Evolutionary conservation across 2,329 filamentous ascomycete genomes (phyloP).

Genomic region (Coniella lustricola): DNA sequence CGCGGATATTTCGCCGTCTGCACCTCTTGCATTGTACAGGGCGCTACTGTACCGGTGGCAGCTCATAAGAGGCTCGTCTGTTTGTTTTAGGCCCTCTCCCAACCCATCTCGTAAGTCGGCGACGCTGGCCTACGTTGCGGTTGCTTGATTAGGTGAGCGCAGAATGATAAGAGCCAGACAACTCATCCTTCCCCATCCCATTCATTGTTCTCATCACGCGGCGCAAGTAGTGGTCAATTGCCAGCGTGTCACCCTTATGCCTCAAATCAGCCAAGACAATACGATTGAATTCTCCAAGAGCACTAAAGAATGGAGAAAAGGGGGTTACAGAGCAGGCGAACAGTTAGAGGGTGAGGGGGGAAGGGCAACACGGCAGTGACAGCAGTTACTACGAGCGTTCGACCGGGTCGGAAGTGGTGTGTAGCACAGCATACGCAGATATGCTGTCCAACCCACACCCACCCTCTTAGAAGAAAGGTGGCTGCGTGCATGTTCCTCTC

Average conservation of each 20-base stretch:
- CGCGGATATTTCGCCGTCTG: constrained; percentile 16
- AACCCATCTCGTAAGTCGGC: constrained; percentile 8
- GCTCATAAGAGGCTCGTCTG: constrained; percentile 8
- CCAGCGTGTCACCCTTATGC: too few relatives aligned
- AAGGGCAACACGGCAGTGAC: neutral
- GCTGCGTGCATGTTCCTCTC: neutral
- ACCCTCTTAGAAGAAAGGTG: neutral
- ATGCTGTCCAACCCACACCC: neutral
- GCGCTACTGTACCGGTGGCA: constrained; percentile 15
- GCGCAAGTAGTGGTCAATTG: too few relatives aligned
- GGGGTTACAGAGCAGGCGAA: neutral
- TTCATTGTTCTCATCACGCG: neutral
- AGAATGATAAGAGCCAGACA: constrained; percentile 8
- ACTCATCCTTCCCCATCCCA: constrained; percentile 7
- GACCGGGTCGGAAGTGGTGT: neutral
- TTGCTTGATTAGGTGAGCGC: neutral
- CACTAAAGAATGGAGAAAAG: neutral
- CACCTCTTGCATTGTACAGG: constrained; percentile 15
- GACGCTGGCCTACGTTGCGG: neutral
- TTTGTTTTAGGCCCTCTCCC: constrained; percentile 11
- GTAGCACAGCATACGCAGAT: constrained; percentile 2
- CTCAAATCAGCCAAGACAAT: too few relatives aligned
- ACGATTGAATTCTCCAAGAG: too few relatives aligned
- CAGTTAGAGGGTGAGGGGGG: too few relatives aligned
- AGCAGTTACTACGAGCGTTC: constrained; percentile 1